Evolutionary conservation across 345 rosid species (phyloP).

Genomic region (Trapa bicornis): DNA sequence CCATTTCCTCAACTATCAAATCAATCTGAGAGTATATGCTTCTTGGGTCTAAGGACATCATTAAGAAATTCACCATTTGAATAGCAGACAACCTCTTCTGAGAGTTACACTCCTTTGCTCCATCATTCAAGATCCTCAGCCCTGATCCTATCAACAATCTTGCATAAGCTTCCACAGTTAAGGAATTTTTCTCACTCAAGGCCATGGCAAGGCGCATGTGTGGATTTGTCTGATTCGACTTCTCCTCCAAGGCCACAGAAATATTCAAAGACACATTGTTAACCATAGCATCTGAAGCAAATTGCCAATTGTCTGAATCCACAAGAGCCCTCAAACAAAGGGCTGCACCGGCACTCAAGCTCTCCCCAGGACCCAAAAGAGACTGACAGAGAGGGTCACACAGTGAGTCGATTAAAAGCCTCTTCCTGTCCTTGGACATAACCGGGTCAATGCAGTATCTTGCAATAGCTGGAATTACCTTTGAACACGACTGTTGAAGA

Average conservation of each 20-base stretch:
- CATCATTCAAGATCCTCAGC: slow-evolving; percentile 40
- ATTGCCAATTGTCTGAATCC: slow-evolving; percentile 82
- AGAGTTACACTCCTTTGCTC: slow-evolving; percentile 52
- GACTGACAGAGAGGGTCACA: slow-evolving; percentile 78
- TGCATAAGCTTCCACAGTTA: slow-evolving; percentile 85
- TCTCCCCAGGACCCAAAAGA: slow-evolving; percentile 64
- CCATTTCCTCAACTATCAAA: slow-evolving; percentile 61
- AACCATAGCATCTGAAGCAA: slow-evolving; percentile 87
- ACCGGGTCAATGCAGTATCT: slow-evolving; percentile 74
- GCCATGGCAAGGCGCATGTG: slow-evolving; percentile 76
- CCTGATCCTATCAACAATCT: slow-evolving; percentile 73
- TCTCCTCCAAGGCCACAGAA: slow-evolving; percentile 64
- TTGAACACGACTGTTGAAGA: slow-evolving; percentile 94
- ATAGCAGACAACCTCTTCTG: slow-evolving; percentile 69
- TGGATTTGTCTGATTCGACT: slow-evolving; percentile 50
- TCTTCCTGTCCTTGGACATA: slow-evolving; percentile 53
- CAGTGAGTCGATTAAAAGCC: slow-evolving; percentile 66
- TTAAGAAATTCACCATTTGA: slow-evolving; percentile 80
- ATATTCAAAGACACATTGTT: slow-evolving; percentile 78
- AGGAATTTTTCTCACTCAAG: slow-evolving; percentile 70
- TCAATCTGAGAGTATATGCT: slow-evolving; percentile 69
- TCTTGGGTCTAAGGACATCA: slow-evolving; percentile 71
- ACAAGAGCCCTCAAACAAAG: slow-evolving; percentile 82
- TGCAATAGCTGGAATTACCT: slow-evolving; percentile 83
- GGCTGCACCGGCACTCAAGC: slow-evolving; percentile 76